Base-by-base conservation (phyloP, 257 asterid species). In the Solanum pennellii region DNA sequence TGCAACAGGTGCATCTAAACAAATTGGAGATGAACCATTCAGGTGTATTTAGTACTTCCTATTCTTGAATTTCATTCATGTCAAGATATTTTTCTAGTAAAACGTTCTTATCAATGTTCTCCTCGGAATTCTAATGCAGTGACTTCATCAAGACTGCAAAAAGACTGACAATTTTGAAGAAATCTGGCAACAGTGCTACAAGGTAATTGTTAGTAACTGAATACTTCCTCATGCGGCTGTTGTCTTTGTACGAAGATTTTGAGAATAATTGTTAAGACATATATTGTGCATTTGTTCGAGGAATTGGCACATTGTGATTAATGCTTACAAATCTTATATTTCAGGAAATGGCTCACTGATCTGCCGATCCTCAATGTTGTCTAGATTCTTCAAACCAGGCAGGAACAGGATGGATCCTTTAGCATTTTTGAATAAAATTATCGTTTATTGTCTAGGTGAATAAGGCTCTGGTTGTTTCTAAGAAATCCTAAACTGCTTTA, bases 1-100 rank as follows among this genome's bases (percentile, higher is more conserved):
- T 91, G 93, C 93, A 49, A 76, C 91, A 5, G 97, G 98, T 87
- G 96, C 91, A 68, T 90, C 90, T 31, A 95, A 91, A 88, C 95
- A 87, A 90, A 91, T 89, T 69, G 98, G 98, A 86, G 96, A 92
- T 41, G 97, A 92, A 88, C 97, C 98, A 5, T 95, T 96, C 93
- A 83, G 99, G 99, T 95, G 90, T 21, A 68, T 84, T 6, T 39
- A 23, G 35, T 45, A 7, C 39, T 23, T 82, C 23, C 44, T 72
- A 72, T 29, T 86, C 79, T 39, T 41, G 87, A 84, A 45, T 42
- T 41, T 45, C 25, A 21, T 86, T 86, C 69, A 85, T 29, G 7
- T 20, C 29, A 20, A 27, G 29, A 85, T 3, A 16, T 33, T 18
- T 68, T 45, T 66, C 31, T 20, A 18, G 41, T 83, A 45, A 80